A percentile compares a stretch with the other conserved stretches of the same genome.
Conservation (phyloP, 2,329 filamentous ascomycete genomes). For the Byssochlamys sp. region DNA sequence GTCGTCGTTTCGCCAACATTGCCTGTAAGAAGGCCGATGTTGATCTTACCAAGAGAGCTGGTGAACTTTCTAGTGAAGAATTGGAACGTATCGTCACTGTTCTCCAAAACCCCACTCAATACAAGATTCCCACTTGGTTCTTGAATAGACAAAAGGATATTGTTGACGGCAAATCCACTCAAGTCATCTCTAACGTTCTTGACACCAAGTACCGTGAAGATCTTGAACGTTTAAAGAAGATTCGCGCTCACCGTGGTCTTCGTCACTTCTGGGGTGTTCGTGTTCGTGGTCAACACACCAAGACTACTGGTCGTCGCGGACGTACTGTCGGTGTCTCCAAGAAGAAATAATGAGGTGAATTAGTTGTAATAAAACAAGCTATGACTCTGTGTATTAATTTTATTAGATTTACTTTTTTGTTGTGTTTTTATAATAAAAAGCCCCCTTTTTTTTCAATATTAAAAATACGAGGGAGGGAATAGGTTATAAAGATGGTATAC, state of each 20-base stretch:
- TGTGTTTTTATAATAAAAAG: too few relatives aligned
- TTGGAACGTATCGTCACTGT: constrained; percentile 99
- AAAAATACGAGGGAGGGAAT: too few relatives aligned
- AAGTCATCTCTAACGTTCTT: constrained; percentile 94
- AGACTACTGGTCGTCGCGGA: constrained; percentile 96
- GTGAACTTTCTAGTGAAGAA: constrained; percentile 98
- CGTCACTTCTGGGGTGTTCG: constrained; percentile 99
- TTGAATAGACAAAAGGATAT: constrained; percentile 99
- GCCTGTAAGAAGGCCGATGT: constrained; percentile 98
- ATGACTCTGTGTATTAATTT: too few relatives aligned
- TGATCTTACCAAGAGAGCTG: constrained; percentile 74
- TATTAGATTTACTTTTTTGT: too few relatives aligned
- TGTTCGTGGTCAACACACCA: constrained; percentile 98
- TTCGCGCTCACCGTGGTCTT: constrained; percentile 98
- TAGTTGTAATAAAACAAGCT: too few relatives aligned
- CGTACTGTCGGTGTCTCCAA: constrained; percentile 99
- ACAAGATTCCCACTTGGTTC: constrained; percentile 99
- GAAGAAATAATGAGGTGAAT: too few relatives aligned
- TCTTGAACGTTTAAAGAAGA: constrained; percentile 99
- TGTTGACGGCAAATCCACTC: constrained; percentile 94
- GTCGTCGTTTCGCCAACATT: constrained; percentile 99
- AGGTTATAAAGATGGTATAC: too few relatives aligned
- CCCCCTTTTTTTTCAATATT: too few relatives aligned
- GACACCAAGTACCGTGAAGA: constrained; percentile 98
- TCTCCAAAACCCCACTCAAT: constrained; percentile 96